These are phyloP conservation scores for Limtongia smithiae DNA, from an alignment of 805 yeast species.

Conservation along the genomic window DNA sequence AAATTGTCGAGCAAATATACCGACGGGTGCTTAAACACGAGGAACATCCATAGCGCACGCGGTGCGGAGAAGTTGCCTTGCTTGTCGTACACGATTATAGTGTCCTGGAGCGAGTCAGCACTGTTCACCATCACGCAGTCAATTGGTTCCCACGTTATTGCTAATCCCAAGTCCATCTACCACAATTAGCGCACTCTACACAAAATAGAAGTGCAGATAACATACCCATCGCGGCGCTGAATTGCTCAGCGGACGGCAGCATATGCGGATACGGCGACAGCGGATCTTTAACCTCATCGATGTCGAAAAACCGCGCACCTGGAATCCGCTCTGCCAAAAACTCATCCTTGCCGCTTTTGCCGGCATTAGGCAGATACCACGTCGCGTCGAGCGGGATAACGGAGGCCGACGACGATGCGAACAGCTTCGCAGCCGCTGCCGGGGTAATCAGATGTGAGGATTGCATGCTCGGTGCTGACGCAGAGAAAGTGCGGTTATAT, in stretches of 20 bases:
- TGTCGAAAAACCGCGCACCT: conserved; percentile 69
- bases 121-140: too few relatives aligned
- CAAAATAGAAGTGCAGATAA: background rate
- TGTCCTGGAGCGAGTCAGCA: too few relatives aligned
- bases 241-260: conserved; percentile 64
- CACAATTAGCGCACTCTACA: background rate
- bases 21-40: conserved; percentile 69
- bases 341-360: conserved; percentile 57
- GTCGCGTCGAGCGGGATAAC: conserved; percentile 75
- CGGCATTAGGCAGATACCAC: conserved; percentile 84
- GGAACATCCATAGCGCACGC: conserved; percentile 87
- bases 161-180: conserved; percentile 49
- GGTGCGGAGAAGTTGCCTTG: conserved; percentile 84
- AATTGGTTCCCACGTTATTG: too few relatives aligned
- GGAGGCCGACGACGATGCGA: conserved; percentile 11
- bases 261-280: conserved; percentile 78
- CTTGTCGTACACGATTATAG: conserved; percentile 77
- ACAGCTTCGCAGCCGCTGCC: conserved; percentile 9
- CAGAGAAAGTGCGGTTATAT: too few relatives aligned
- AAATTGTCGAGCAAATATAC: conserved; percentile 72
- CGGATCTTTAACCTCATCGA: conserved; percentile 63
- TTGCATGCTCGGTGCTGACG: conserved; percentile 2
- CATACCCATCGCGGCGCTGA: conserved; percentile 44
- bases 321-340: conserved; percentile 58
- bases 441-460: conserved; percentile 14